Evolutionary conservation across 495 filamentous ascomycete species (phyloP).

Genomic region (Apiosordaria backusii): DNA sequence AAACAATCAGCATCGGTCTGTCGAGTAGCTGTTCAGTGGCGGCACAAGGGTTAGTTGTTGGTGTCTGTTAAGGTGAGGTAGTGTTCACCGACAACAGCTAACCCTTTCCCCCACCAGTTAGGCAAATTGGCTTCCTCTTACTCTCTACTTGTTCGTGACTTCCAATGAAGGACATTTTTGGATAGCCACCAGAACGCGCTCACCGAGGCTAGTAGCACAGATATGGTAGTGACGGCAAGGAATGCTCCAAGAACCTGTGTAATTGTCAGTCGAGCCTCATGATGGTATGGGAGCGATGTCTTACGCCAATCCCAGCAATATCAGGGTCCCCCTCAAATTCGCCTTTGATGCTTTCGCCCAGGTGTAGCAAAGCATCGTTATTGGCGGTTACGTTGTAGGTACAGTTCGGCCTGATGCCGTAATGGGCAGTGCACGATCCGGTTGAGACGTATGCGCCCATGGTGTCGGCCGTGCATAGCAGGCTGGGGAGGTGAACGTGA

Average conservation of each 20-base stretch:
- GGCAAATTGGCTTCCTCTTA: no score
- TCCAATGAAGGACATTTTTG: constrained; percentile 20
- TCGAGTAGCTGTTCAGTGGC: no score
- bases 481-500: neutral
- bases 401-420: constrained; percentile 16
- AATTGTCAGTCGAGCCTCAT: neutral
- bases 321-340: constrained; percentile 19
- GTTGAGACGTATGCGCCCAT: constrained; percentile 22
- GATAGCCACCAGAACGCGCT: constrained; percentile 23
- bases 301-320: constrained; percentile 27
- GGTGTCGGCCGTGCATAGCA: neutral
- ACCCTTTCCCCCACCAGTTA: no score
- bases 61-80: no score
- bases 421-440: constrained; percentile 4
- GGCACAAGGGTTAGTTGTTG: no score
- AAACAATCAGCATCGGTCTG: neutral
- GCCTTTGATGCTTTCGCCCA: constrained; percentile 3
- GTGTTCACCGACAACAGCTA: no score
- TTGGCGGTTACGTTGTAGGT: neutral
- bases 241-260: constrained; percentile 24
- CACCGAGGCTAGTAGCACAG: constrained; percentile 14
- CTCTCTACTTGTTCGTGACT: neutral
- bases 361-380: neutral
- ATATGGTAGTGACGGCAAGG: constrained; percentile 16
- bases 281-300: neutral